Evolutionary conservation across 768 basidiomycete genomes (phyloP).

Genomic region (Lactarius trivialis): DNA sequence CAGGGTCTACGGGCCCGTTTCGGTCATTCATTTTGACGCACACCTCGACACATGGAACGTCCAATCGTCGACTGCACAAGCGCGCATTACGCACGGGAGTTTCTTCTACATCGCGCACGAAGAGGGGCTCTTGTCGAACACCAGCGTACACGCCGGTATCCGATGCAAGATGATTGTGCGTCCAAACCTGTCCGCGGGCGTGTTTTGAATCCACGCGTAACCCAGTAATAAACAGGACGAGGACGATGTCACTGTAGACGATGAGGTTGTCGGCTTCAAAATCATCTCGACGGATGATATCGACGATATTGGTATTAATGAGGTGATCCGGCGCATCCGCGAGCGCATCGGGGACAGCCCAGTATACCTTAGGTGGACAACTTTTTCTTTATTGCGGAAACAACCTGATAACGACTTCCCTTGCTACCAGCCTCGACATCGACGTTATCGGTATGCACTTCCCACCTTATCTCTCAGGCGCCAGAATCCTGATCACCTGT

Average conservation of each 20-base stretch:
- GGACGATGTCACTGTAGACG: slow-evolving; percentile 61
- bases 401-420: background rate
- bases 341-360: slow-evolving; percentile 65
- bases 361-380: slow-evolving; percentile 58
- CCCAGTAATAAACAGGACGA: slow-evolving; percentile 38
- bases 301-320: slow-evolving; percentile 67
- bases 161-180: slow-evolving; percentile 62
- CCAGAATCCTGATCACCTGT: background rate
- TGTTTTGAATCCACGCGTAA: background rate
- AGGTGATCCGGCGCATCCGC: slow-evolving; percentile 66
- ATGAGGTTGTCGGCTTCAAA: slow-evolving; percentile 61
- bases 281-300: slow-evolving; percentile 77
- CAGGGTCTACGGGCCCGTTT: slow-evolving; percentile 74
- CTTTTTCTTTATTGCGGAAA: background rate
- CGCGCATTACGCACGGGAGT: slow-evolving; percentile 74
- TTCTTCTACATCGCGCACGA: slow-evolving; percentile 78
- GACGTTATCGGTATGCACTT: slow-evolving; percentile 61
- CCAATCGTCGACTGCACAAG: slow-evolving; percentile 41
- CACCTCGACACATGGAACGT: slow-evolving; percentile 60
- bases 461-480: background rate
- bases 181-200: background rate
- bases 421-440: slow-evolving; percentile 55
- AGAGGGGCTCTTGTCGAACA: slow-evolving; percentile 68
- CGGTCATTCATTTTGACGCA: slow-evolving; percentile 80
- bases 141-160: slow-evolving; percentile 80